Conservation (phyloP, 768 basidiomycete species). For the Rhizopogon rudus region DNA sequence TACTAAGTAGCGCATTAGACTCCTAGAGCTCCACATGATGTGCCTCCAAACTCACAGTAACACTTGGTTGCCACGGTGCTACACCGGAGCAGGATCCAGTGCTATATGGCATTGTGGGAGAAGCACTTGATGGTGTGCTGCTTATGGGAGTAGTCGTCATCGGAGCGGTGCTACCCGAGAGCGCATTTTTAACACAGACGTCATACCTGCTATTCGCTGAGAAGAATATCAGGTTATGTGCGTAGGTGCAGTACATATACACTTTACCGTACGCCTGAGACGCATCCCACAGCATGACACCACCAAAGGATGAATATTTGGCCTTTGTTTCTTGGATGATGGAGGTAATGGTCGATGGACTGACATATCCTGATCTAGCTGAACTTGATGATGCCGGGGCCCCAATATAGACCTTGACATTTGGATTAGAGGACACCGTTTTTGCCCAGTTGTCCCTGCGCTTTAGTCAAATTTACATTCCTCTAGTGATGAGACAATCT, state of each 20-base stretch:
- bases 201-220: constrained; percentile 41
- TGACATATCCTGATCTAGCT: constrained; percentile 38
- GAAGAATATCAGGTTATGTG: not conserved
- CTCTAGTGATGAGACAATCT: constrained; percentile 14
- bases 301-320: constrained; percentile 41
- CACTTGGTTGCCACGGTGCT: not conserved
- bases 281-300: constrained; percentile 38
- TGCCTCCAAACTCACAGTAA: constrained; percentile 29
- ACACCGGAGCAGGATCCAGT: constrained; percentile 33
- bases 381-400: constrained; percentile 37
- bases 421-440: constrained; percentile 34
- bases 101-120: constrained; percentile 12
- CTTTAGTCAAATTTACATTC: not conserved
- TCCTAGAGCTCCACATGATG: not conserved
- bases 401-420: constrained; percentile 46
- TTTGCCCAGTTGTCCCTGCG: constrained; percentile 46
- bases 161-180: constrained; percentile 19
- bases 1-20: constrained; percentile 29
- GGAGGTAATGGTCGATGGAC: constrained; percentile 23
- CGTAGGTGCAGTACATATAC: not conserved
- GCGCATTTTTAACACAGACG: constrained; percentile 34
- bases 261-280: constrained; percentile 37
- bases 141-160: constrained; percentile 12
- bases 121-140: constrained; percentile 4
- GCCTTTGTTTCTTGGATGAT: constrained; percentile 28